Percentiles rank a stretch among this genome's conserved stretches.
Conservation (phyloP, 352 stramenopile genomes). For the Pythium brachiatum region DNA sequence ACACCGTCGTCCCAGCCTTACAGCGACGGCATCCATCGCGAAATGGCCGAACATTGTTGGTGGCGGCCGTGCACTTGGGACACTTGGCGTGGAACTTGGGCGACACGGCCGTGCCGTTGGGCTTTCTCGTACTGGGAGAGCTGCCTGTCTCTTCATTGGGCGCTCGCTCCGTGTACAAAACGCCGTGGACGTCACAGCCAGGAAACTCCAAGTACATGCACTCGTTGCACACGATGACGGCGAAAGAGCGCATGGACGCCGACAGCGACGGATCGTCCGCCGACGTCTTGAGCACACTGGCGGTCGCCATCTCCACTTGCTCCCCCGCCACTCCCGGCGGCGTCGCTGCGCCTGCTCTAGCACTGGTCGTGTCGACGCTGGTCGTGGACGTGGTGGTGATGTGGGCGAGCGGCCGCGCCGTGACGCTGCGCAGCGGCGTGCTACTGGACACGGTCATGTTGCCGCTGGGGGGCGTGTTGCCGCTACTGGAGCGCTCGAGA, state of each 20-base stretch:
- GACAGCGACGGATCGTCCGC: conserved; percentile 19
- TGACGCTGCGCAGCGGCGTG: conserved; percentile 27
- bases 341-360: neutral
- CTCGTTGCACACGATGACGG: conserved; percentile 74
- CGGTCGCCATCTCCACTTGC: neutral
- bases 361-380: conserved; percentile 11
- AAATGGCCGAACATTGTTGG: conserved; percentile 81
- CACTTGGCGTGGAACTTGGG: conserved; percentile 70
- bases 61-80: conserved; percentile 73
- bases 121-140: neutral
- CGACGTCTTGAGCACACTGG: neutral
- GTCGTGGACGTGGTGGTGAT: conserved; percentile 16
- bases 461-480: conserved; percentile 11
- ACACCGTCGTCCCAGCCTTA: conserved; percentile 63
- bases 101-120: neutral
- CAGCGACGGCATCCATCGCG: conserved; percentile 81
- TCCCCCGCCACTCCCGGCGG: neutral
- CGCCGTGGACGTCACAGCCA: conserved; percentile 81
- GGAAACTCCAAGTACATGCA: conserved; percentile 89
- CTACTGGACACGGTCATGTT: conserved; percentile 24
- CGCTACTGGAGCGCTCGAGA: conserved; percentile 1
- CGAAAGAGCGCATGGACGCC: conserved; percentile 58
- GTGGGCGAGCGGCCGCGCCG: conserved; percentile 28
- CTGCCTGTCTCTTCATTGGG: conserved; percentile 10
- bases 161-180: conserved; percentile 77